Percentiles rank a stretch among this genome's conserved stretches.
These are phyloP conservation scores for Arabidopsis lyrata DNA, from an alignment of 441 rosid species.

Conservation along the genomic window DNA sequence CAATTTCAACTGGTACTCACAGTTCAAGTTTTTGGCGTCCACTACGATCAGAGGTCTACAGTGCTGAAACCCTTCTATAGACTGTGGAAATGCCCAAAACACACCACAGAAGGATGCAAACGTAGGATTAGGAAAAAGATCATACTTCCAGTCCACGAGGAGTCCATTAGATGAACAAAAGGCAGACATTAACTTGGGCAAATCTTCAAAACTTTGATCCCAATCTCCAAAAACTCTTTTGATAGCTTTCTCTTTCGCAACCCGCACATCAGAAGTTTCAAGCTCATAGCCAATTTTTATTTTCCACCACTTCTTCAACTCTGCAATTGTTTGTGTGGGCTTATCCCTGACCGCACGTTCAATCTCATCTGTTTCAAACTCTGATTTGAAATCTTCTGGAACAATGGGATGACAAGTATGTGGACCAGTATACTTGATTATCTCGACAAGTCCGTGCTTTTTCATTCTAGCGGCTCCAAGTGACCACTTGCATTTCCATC, in stretches of 20 bases:
- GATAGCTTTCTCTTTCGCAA: background rate
- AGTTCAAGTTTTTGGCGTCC: background rate
- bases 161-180: background rate
- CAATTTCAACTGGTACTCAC: background rate
- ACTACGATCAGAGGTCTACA: constrained; percentile 18
- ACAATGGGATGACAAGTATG: background rate
- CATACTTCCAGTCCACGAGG: background rate
- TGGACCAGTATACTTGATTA: background rate
- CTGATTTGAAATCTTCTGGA: background rate
- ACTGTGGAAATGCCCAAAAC: constrained; percentile 31
- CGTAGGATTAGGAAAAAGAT: background rate
- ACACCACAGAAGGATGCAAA: background rate
- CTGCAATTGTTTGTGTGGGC: constrained; percentile 3
- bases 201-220: background rate
- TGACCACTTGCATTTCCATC: constrained; percentile 10
- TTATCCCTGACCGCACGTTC: background rate
- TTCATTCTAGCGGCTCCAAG: background rate
- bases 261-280: background rate
- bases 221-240: background rate
- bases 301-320: background rate
- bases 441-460: background rate
- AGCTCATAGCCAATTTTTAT: background rate
- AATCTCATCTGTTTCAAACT: background rate
- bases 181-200: constrained; percentile 9
- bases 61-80: constrained; percentile 11